Conservation (phyloP, 2,329 filamentous ascomycete genomes). For the Aspergillus aculeatinus region DNA sequence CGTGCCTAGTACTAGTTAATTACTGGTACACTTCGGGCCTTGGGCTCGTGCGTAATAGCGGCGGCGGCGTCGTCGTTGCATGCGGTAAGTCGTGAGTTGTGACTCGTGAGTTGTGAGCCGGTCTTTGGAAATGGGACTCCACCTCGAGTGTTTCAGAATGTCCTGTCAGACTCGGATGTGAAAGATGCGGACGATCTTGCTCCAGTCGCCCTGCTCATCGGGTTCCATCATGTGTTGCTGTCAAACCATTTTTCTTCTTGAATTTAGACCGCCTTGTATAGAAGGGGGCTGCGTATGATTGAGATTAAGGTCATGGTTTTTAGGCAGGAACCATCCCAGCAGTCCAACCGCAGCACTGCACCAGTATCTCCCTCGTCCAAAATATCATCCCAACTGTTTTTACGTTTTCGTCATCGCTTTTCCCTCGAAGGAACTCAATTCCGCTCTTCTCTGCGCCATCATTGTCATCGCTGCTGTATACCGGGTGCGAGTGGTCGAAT, state of each 20-base stretch:
- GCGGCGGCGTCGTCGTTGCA: slow-evolving; percentile 13
- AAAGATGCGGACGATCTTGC: not conserved
- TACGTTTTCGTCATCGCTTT: not conserved
- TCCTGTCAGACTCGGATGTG: slow-evolving; percentile 7
- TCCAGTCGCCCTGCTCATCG: slow-evolving; percentile 1
- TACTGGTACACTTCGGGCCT: not conserved
- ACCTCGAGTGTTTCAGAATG: slow-evolving; percentile 21
- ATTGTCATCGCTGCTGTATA: slow-evolving; percentile 1
- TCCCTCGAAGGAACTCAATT: slow-evolving; percentile 3
- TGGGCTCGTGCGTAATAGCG: slow-evolving; percentile 1
- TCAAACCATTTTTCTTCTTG: not conserved
- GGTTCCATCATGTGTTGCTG: not conserved
- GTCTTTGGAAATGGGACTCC: slow-evolving; percentile 9
- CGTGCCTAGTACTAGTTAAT: not conserved
- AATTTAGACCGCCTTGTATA: not conserved
- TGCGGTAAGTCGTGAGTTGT: not conserved
- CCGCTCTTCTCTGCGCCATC: not conserved
- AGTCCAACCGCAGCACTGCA: not conserved
- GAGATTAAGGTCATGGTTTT: not conserved
- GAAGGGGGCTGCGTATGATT: not conserved
- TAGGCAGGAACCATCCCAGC: not conserved
- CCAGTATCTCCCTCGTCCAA: not conserved
- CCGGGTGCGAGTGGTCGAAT: not conserved
- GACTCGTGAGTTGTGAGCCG: slow-evolving; percentile 6
- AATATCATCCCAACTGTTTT: not conserved